Conservation (phyloP, 768 basidiomycete genomes). For the Hericium erinaceus region DNA sequence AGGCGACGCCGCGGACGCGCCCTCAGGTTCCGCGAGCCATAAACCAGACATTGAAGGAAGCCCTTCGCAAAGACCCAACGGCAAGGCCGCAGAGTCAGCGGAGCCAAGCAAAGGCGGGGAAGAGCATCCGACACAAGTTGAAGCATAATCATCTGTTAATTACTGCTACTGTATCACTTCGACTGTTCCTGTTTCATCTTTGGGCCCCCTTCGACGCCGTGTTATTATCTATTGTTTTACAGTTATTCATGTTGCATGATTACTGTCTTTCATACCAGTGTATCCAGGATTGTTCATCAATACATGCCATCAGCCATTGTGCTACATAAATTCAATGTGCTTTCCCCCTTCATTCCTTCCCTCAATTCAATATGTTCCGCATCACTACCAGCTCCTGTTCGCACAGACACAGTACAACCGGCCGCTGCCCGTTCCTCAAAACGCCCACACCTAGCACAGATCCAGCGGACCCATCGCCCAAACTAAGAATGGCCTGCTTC, state of each 20-base stretch:
- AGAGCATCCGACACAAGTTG: conserved; percentile 27
- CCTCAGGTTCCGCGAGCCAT: conserved; percentile 29
- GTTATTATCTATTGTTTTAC: conserved; percentile 9
- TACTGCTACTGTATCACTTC: no score
- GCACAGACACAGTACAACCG: conserved; percentile 58
- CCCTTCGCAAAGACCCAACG: conserved; percentile 37
- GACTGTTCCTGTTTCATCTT: no score
- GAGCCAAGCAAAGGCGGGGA: conserved; percentile 23
- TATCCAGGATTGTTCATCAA: conserved; percentile 1
- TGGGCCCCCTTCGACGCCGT: neutral
- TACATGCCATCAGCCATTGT: no score
- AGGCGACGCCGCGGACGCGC: conserved; percentile 11
- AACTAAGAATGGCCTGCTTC: conserved; percentile 73
- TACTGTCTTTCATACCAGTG: conserved; percentile 13
- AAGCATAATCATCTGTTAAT: conserved; percentile 15
- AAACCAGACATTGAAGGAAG: conserved; percentile 37
- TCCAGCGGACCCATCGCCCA: conserved; percentile 62
- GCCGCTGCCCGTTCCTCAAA: conserved; percentile 25
- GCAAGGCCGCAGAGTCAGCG: conserved; percentile 38
- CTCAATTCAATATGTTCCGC: conserved; percentile 21
- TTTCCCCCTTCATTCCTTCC: neutral
- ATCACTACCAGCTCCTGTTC: conserved; percentile 69
- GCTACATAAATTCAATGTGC: no score
- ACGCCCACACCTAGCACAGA: conserved; percentile 70
- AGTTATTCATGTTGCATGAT: conserved; percentile 4